phyloP scores from a whole-genome alignment of 768 basidiomycete genomes.

The Naganishia friedmannii region DNA sequence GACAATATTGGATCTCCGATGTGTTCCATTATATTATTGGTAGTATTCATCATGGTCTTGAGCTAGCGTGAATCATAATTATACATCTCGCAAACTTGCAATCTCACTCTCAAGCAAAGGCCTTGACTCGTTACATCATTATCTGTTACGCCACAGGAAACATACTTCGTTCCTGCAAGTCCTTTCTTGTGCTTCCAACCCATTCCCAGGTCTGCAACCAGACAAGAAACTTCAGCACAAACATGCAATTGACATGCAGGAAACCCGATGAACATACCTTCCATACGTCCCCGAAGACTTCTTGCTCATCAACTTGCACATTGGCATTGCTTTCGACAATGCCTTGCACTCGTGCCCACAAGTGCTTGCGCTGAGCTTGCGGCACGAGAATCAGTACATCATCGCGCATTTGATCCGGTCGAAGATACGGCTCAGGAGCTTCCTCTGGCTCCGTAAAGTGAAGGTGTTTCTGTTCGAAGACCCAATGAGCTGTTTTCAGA shows the following conservation, averaged over 20 bases:
- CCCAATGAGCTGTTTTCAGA: constrained; percentile 2
- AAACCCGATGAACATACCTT: constrained; percentile 23
- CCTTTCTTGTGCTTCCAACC: constrained; percentile 41
- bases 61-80: not conserved
- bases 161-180: constrained; percentile 24
- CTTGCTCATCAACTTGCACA: constrained; percentile 44
- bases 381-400: constrained; percentile 44
- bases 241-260: not conserved
- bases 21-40: too few relatives aligned
- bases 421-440: constrained; percentile 46
- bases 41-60: not conserved
- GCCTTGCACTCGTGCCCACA: constrained; percentile 43
- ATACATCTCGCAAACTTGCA: not conserved
- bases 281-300: constrained; percentile 48
- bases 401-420: constrained; percentile 50
- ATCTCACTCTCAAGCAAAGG: not conserved
- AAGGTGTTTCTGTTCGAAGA: constrained; percentile 39
- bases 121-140: not conserved
- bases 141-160: constrained; percentile 8
- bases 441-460: constrained; percentile 49
- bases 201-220: constrained; percentile 46
- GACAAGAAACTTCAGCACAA: not conserved
- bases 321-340: constrained; percentile 49
- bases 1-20: too few relatives aligned
- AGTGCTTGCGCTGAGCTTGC: constrained; percentile 36